Evolutionary conservation across 257 asterid genomes (phyloP).

Genomic region (Solanum clarkiae): DNA sequence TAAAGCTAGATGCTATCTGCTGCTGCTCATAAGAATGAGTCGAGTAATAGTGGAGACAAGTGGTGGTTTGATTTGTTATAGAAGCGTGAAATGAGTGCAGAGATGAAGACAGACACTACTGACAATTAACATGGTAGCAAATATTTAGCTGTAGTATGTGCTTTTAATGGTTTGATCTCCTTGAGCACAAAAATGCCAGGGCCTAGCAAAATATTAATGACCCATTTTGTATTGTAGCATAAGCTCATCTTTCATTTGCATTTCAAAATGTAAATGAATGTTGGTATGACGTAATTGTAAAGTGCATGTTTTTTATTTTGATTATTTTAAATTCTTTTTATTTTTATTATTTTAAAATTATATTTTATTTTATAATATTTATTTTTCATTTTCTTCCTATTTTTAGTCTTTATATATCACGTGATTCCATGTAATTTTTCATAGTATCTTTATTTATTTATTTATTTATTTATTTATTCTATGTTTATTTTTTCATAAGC

Average conservation of each 20-base stretch:
- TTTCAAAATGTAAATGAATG: neutral
- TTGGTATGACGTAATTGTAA: neutral
- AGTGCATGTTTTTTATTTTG: no score
- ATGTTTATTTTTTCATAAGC: no score
- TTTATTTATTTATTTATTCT: no score
- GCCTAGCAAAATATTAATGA: neutral
- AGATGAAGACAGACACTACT: neutral
- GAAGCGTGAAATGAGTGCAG: neutral
- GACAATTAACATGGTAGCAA: neutral
- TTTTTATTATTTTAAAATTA: no score
- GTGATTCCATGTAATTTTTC: no score
- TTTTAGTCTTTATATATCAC: no score
- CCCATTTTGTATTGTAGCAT: neutral
- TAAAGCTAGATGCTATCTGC: constrained; percentile 67
- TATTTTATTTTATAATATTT: no score
- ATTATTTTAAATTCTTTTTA: no score
- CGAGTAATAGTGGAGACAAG: constrained; percentile 41
- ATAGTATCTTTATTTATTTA: no score
- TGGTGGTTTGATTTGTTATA: constrained; percentile 53
- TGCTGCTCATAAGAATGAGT: constrained; percentile 60
- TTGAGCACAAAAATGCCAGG: neutral
- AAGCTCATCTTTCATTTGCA: neutral
- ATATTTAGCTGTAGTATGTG: neutral
- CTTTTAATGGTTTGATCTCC: neutral
- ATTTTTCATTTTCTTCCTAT: no score